Conservation (phyloP, 2,329 filamentous ascomycete genomes). For the Pseudocercospora pini-densiflorae region DNA sequence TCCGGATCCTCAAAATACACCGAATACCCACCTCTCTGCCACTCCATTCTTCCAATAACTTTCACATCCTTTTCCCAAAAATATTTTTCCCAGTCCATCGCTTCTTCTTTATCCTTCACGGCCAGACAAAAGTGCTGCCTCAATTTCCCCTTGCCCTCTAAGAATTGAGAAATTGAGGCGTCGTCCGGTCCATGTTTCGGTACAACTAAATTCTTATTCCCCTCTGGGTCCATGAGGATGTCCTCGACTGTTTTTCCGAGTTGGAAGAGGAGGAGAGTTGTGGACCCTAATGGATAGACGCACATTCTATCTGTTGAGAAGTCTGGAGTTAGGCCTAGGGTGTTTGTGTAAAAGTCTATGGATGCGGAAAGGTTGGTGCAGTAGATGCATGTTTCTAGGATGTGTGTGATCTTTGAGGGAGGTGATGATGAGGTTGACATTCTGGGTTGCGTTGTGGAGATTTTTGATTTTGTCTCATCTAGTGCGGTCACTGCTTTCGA, state of each 20-base stretch:
- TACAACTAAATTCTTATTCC: too few species aligned
- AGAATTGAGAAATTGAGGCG: conserved; percentile 3
- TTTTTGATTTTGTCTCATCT: too few species aligned
- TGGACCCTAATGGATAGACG: conserved; percentile 17
- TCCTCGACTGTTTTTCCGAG: conserved; percentile 16
- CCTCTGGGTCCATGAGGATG: neutral
- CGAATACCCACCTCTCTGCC: conserved; percentile 21
- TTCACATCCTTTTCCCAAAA: conserved; percentile 3
- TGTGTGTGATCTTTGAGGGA: conserved; percentile 17
- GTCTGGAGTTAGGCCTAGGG: conserved; percentile 15
- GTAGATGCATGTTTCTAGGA: conserved; percentile 24
- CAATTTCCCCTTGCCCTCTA: conserved; percentile 9
- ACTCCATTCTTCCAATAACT: conserved; percentile 19
- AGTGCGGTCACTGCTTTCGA: too few species aligned
- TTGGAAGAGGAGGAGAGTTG: conserved; percentile 21
- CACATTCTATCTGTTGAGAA: conserved; percentile 19
- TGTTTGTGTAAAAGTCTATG: conserved; percentile 16
- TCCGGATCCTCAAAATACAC: conserved; percentile 25
- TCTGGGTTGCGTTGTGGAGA: too few species aligned
- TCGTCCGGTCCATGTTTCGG: conserved; percentile 18
- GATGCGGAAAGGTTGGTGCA: conserved; percentile 15
- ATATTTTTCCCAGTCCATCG: conserved; percentile 17
- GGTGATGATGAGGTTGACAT: neutral
- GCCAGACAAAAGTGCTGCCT: conserved; percentile 22
- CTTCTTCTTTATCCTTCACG: conserved; percentile 16